Evolutionary conservation across 495 filamentous ascomycete species (phyloP).

Genomic region (Glutinoglossum americanum): DNA sequence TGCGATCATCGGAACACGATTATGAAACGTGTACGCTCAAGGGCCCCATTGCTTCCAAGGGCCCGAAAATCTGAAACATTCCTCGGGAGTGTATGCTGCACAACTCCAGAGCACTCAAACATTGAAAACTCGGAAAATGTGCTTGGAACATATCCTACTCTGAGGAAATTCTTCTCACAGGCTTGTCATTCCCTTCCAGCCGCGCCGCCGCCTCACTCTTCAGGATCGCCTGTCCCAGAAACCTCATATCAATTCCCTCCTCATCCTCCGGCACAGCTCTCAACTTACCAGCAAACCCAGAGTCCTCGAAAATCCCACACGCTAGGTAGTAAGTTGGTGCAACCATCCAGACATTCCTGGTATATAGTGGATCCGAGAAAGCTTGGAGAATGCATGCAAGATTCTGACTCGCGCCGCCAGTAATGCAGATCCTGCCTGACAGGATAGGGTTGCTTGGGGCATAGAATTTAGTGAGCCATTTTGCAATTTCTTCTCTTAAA

Average conservation of each 20-base stretch:
- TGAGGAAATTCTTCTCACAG: neutral
- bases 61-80: too few relatives aligned
- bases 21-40: too few relatives aligned
- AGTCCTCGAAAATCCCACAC: conserved; percentile 58
- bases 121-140: too few relatives aligned
- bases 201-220: conserved; percentile 12
- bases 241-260: conserved; percentile 44
- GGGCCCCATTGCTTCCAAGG: too few relatives aligned
- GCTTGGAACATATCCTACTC: too few relatives aligned
- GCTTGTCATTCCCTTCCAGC: neutral
- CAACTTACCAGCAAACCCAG: conserved; percentile 38
- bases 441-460: conserved; percentile 20
- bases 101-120: too few relatives aligned
- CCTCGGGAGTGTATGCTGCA: too few relatives aligned
- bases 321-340: conserved; percentile 65
- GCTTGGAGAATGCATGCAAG: conserved; percentile 48
- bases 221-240: conserved; percentile 26
- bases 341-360: conserved; percentile 55
- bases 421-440: conserved; percentile 48
- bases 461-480: conserved; percentile 50
- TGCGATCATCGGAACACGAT: too few relatives aligned
- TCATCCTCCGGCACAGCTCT: conserved; percentile 51
- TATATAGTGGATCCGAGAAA: conserved; percentile 59
- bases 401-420: conserved; percentile 59
- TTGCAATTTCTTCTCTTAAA: conserved; percentile 37